A percentile compares a stretch with the other conserved stretches of the same genome.
These are phyloP conservation scores for Peziza echinospora DNA, from an alignment of 495 filamentous ascomycete genomes.

Conservation along the genomic window DNA sequence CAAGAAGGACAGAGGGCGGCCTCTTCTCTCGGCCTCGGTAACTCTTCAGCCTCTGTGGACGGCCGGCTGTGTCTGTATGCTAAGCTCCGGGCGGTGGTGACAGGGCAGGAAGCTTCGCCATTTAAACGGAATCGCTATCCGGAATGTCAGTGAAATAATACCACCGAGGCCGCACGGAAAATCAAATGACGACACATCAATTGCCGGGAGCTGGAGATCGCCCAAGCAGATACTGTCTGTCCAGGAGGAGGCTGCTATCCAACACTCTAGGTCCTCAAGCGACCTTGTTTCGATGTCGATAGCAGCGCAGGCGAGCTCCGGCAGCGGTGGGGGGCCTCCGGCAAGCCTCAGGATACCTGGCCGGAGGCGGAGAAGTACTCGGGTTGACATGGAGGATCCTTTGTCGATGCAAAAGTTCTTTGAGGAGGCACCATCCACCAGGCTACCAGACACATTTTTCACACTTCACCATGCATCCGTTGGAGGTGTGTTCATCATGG, in stretches of 20 bases:
- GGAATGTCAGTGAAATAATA: conserved; percentile 44
- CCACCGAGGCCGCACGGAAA: conserved; percentile 36
- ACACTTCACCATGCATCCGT: background rate
- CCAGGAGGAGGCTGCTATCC: conserved; percentile 32
- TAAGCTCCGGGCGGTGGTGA: too few relatives aligned
- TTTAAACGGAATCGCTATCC: conserved; percentile 64
- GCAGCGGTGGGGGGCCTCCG: too few relatives aligned
- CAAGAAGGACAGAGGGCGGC: background rate
- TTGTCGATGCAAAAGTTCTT: background rate
- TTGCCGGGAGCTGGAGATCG: conserved; percentile 43
- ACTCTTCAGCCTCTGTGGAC: too few relatives aligned
- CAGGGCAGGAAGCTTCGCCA: conserved; percentile 81
- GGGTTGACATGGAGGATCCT: background rate
- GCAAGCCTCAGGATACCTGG: background rate
- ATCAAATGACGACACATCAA: conserved; percentile 68
- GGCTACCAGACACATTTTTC: background rate
- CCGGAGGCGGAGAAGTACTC: background rate
- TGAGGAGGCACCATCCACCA: background rate
- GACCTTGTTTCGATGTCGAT: conserved; percentile 29
- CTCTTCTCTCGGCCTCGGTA: too few relatives aligned
- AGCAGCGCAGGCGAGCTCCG: background rate
- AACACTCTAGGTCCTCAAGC: conserved; percentile 53
- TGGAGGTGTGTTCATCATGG: background rate
- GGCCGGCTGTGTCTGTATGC: too few relatives aligned
- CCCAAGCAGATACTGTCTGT: conserved; percentile 46